phyloP scores from a whole-genome alignment of 257 asterid species.

The Solanum sitiens region DNA sequence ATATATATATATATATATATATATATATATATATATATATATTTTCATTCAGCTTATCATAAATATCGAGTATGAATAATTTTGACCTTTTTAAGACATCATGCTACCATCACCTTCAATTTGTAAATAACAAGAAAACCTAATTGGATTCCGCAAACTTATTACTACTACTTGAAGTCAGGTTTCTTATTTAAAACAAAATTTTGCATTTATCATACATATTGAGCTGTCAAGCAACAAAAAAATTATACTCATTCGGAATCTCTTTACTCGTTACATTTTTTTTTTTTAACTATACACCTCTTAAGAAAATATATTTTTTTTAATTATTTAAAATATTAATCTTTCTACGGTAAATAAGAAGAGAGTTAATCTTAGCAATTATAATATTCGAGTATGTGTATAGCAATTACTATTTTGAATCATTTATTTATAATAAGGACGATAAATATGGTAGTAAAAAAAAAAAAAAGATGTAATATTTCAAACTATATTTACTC shows the following conservation, averaged over 20 bases:
- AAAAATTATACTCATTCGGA: neutral
- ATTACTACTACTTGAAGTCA: neutral
- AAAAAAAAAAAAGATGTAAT: neutral
- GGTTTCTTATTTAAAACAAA: neutral
- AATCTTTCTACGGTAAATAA: neutral
- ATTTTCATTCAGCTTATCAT: neutral
- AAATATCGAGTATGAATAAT: neutral
- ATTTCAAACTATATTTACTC: neutral
- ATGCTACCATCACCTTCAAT: neutral
- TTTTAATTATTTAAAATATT: too few species aligned
- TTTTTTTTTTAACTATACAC: too few species aligned
- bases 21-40: accelerated
- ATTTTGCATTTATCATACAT: neutral
- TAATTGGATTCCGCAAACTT: neutral
- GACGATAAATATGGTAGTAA: neutral
- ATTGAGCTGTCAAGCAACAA: neutral
- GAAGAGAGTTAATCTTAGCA: neutral
- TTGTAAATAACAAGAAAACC: neutral
- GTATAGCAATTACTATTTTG: too few species aligned
- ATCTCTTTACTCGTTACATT: neutral
- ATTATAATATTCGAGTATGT: neutral
- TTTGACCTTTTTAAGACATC: neutral
- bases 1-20: too few species aligned
- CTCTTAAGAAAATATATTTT: too few species aligned
- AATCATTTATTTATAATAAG: too few species aligned